Conservation (phyloP, 805 yeast species). For the Barnettozyma populi region DNA sequence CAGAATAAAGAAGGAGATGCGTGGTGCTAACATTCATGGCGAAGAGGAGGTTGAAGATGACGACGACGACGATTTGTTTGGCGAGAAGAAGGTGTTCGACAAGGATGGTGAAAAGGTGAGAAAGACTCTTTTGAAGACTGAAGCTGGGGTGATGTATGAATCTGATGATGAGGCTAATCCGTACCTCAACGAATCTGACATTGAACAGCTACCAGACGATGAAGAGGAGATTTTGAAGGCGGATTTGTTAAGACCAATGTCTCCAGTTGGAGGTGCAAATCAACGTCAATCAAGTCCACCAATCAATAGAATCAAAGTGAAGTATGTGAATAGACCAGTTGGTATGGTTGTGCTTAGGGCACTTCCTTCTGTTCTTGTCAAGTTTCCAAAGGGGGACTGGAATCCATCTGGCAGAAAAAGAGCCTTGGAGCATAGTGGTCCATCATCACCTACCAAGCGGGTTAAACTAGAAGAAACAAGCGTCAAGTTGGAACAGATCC, state of each 20-base stretch:
- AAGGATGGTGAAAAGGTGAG: conserved; percentile 85
- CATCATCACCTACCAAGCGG: conserved; percentile 28
- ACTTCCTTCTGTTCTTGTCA: conserved; percentile 49
- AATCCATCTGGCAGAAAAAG: conserved; percentile 50
- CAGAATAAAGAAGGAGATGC: conserved; percentile 79
- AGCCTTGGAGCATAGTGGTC: conserved; percentile 24
- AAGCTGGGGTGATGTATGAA: conserved; percentile 67
- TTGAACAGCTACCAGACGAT: conserved; percentile 46
- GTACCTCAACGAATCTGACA: conserved; percentile 65
- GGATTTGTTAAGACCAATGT: conserved; percentile 26
- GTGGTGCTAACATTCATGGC: conserved; percentile 69
- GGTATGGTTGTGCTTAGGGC: conserved; percentile 63
- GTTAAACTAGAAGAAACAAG: conserved; percentile 30
- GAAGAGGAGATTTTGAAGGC: conserved; percentile 36
- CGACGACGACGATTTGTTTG: conserved; percentile 67
- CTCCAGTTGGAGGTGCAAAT: conserved; percentile 18
- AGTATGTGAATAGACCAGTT: conserved; percentile 40
- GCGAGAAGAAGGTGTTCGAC: conserved; percentile 65
- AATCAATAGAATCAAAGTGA: conserved; percentile 33
- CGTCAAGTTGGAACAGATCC: conserved; percentile 14
- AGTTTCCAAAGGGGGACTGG: conserved; percentile 83
- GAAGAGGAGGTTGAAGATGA: conserved; percentile 49
- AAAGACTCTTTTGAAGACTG: conserved; percentile 78
- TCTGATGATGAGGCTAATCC: conserved; percentile 87
- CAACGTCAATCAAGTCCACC: conserved; percentile 20